phyloP scores from a whole-genome alignment of 108 stramenopile species.

The Fistulifera pelliculosa region DNA sequence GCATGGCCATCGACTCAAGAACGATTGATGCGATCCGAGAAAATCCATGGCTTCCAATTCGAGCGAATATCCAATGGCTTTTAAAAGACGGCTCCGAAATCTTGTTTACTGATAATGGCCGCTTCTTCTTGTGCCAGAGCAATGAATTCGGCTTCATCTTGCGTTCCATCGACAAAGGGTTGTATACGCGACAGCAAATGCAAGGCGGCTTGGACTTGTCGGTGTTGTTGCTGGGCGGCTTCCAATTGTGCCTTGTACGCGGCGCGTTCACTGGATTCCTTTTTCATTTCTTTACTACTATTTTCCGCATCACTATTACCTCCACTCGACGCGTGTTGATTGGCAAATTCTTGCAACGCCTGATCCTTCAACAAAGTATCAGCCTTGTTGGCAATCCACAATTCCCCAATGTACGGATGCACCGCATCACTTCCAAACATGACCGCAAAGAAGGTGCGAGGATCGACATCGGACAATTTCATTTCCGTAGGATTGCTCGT shows the following conservation, averaged over 20 bases:
- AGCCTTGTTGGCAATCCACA: constrained; percentile 77
- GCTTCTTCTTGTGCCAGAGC: constrained; percentile 57
- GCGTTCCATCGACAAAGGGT: constrained; percentile 32
- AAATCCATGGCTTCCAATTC: constrained; percentile 74
- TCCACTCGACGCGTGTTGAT: neutral
- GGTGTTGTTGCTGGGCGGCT: constrained; percentile 60
- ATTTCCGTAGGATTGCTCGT: constrained; percentile 39
- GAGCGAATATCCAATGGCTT: constrained; percentile 68
- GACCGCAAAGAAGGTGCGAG: constrained; percentile 76
- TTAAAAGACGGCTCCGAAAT: constrained; percentile 71
- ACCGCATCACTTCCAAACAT: constrained; percentile 83
- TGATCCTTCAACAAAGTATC: constrained; percentile 73
- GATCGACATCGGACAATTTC: constrained; percentile 65
- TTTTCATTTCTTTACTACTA: constrained; percentile 1
- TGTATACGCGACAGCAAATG: constrained; percentile 54
- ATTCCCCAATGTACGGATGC: constrained; percentile 78
- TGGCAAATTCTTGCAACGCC: neutral
- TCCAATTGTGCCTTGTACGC: constrained; percentile 47
- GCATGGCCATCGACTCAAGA: constrained; percentile 46
- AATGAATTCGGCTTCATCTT: constrained; percentile 33
- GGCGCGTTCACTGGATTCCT: constrained; percentile 25
- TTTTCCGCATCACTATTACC: constrained; percentile 2
- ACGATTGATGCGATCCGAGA: constrained; percentile 11
- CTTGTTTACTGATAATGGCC: constrained; percentile 50
- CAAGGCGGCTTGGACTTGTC: constrained; percentile 63